Evolutionary conservation across 179 eudicot genomes (phyloP).

Genomic region (Drosera spatulata): DNA sequence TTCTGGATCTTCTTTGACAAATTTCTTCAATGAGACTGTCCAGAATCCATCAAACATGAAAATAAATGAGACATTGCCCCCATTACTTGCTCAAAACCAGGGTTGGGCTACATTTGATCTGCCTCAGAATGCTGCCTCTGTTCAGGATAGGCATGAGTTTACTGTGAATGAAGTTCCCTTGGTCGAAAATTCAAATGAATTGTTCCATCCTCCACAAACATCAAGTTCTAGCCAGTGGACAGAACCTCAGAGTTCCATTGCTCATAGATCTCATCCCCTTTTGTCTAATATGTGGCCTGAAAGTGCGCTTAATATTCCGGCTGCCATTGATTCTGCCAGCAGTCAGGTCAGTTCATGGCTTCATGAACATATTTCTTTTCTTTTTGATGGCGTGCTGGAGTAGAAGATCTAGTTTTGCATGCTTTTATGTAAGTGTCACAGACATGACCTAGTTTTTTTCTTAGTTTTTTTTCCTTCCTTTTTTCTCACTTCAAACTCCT

Average conservation of each 20-base stretch:
- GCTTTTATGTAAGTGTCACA: too few species aligned
- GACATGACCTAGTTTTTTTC: too few species aligned
- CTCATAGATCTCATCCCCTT: slow-evolving; percentile 20
- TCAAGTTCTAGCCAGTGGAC: slow-evolving; percentile 34
- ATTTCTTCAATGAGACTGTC: slow-evolving; percentile 20
- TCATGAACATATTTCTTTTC: too few species aligned
- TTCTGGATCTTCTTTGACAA: slow-evolving; percentile 22
- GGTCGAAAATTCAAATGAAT: slow-evolving; percentile 15
- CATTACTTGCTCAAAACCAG: slow-evolving; percentile 25
- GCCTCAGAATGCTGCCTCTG: slow-evolving; percentile 23
- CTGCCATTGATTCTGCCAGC: slow-evolving; percentile 15
- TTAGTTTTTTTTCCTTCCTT: too few species aligned
- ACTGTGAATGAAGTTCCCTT: slow-evolving; percentile 14
- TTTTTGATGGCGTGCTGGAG: too few species aligned
- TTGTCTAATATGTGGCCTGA: slow-evolving; percentile 35
- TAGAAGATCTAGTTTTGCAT: too few species aligned
- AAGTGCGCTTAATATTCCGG: slow-evolving; percentile 20
- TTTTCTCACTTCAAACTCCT: too few species aligned
- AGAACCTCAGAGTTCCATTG: slow-evolving; percentile 16
- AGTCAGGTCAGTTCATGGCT: slow-evolving; percentile 31
- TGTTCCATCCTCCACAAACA: slow-evolving; percentile 14
- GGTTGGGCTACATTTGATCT: slow-evolving; percentile 86
- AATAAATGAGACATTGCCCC: slow-evolving; percentile 15
- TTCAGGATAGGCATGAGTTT: slow-evolving; percentile 14
- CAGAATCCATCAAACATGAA: slow-evolving; percentile 23